These are phyloP conservation scores for Tetradesmus lagerheimii DNA, from an alignment of 139 green algal species.

Conservation along the genomic window DNA sequence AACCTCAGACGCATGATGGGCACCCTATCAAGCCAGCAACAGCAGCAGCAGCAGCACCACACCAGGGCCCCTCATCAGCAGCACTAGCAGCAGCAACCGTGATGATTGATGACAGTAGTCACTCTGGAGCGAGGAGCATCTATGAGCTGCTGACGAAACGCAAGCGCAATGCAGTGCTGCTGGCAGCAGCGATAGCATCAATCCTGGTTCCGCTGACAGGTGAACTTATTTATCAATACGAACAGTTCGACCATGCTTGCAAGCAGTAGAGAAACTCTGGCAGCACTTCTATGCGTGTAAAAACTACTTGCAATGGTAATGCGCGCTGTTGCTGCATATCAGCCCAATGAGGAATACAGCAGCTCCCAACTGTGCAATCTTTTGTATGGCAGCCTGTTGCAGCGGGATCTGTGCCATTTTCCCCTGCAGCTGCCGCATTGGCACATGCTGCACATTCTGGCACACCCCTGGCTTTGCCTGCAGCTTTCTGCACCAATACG, in stretches of 20 bases:
- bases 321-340: too few species aligned
- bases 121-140: not conserved
- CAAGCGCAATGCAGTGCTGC: not conserved
- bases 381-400: too few species aligned
- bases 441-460: not conserved
- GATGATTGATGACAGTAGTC: not conserved
- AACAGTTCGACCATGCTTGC: too few species aligned
- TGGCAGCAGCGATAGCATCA: conserved; percentile 27
- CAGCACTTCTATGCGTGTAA: too few species aligned
- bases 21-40: not conserved
- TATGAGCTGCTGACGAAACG: conserved; percentile 10
- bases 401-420: too few species aligned
- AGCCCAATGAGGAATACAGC: too few species aligned
- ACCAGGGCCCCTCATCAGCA: not conserved
- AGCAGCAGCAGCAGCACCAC: not conserved
- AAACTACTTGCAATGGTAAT: too few species aligned
- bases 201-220: conserved; percentile 34
- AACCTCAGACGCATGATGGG: not conserved
- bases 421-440: not conserved
- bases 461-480: not conserved
- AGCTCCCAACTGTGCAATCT: too few species aligned
- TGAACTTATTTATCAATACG: too few species aligned
- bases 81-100: not conserved
- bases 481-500: not conserved
- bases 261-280: too few species aligned